Base-by-base conservation (phyloP, 768 basidiomycete species). In the Lactarius sanguifluus region DNA sequence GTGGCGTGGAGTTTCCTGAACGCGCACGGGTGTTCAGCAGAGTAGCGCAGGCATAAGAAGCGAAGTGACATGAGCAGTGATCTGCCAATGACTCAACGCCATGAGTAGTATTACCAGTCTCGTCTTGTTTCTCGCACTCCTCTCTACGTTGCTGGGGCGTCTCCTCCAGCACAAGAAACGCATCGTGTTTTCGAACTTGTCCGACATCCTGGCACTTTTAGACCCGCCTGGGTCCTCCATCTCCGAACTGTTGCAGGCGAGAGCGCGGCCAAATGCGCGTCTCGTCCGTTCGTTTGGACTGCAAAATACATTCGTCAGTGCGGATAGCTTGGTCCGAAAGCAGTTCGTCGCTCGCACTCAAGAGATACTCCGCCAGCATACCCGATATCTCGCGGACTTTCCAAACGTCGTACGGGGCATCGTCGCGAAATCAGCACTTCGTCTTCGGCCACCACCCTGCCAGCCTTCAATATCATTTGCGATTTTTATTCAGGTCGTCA, bases 271-370 rank as follows among this genome's bases (percentile, higher is more conserved):
- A 1, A 74, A 74, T 52, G 41, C 52, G 16, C 72, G 72, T 16
- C 70, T 74, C 50, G 23, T 64, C 15, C 65, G 55, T 5, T 62
- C 72, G 0, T 73, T 74, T 45, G 56, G 55, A 12, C 62, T 77
- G 10, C 78, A 81, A 0, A 87, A 81, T 57, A 84, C 86, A 0
- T 87, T 87, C 50, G 85, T 87, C 32, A 81, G 79, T 52, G 41
- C 61, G 0, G 76, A 82, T 3, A 15, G 66, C 0, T 61, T 34
- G 9, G 66, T 81, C 5, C 82, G 86, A 64, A 71, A 64, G 34
- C 59, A 47, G 1, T 84, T 81, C 64, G 72, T 77, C 38, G 55
- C 65, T 1, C 69, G 66, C 6, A 78, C 80, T 1, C 71, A 55
- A 1, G 64, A 45, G 1, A 74, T 81, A 1, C 71, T 83, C 8